These are phyloP conservation scores for Wickerhamiella sorbophila DNA, from an alignment of 805 yeast genomes.

Conservation along the genomic window DNA sequence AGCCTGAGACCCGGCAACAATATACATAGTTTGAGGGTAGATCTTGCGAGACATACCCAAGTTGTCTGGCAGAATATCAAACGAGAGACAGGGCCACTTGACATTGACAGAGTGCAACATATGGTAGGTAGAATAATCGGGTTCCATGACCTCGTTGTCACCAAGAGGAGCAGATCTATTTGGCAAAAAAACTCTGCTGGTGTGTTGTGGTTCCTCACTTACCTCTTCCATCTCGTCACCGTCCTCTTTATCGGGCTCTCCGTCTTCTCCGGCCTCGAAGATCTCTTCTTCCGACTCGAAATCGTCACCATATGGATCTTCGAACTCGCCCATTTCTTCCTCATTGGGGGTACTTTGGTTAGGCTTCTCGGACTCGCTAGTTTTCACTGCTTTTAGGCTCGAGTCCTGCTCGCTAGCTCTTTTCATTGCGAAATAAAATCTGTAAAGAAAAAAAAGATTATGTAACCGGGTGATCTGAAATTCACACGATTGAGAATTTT, in stretches of 20 bases:
- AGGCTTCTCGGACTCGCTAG: slow-evolving; percentile 2
- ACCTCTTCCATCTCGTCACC: slow-evolving; percentile 32
- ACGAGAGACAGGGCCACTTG: slow-evolving; percentile 94
- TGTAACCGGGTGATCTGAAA: neutral
- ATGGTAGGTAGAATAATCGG: slow-evolving; percentile 90
- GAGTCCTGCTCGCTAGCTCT: slow-evolving; percentile 11
- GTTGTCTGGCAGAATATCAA: slow-evolving; percentile 76
- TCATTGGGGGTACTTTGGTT: slow-evolving; percentile 13
- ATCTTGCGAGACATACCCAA: slow-evolving; percentile 79
- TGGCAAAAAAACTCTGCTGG: slow-evolving; percentile 55
- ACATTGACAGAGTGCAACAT: slow-evolving; percentile 88
- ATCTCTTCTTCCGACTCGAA: slow-evolving; percentile 73
- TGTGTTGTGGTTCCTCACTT: slow-evolving; percentile 25
- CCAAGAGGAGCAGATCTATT: slow-evolving; percentile 82
- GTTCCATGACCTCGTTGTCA: slow-evolving; percentile 89
- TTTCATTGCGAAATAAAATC: slow-evolving; percentile 8
- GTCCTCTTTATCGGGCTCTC: slow-evolving; percentile 72
- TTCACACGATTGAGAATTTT: neutral
- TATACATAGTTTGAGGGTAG: slow-evolving; percentile 74
- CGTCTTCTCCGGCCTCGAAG: slow-evolving; percentile 75
- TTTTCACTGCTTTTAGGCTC: slow-evolving; percentile 6
- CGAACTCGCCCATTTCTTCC: slow-evolving; percentile 36
- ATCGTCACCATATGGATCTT: slow-evolving; percentile 56
- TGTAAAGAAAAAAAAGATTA: slow-evolving; percentile 4
- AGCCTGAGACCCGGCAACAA: slow-evolving; percentile 93